A percentile compares a stretch with the other conserved stretches of the same genome.
Conservation (phyloP, 768 basidiomycete species). For the Lactifluus piperatus region DNA sequence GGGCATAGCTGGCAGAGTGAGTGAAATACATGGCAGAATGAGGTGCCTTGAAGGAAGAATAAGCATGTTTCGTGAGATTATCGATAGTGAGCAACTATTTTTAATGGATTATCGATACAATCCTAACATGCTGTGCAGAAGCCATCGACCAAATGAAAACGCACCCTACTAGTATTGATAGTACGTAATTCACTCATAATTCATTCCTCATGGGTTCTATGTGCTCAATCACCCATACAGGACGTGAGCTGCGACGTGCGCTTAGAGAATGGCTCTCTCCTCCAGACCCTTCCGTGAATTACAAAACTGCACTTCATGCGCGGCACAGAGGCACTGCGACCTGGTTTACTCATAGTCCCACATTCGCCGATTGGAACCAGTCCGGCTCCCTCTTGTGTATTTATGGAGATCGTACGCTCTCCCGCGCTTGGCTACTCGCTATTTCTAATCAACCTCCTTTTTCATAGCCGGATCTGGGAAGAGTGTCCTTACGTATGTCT, state of each 20-base stretch:
- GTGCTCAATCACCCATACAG: not conserved
- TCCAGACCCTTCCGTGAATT: not conserved
- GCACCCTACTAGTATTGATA: not conserved
- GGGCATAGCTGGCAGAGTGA: not conserved
- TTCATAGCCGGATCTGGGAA: slow-evolving; percentile 6
- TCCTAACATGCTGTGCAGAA: not conserved
- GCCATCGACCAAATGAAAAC: not conserved
- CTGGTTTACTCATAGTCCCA: not conserved
- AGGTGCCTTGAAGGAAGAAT: not conserved
- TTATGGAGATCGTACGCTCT: not conserved
- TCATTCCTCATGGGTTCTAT: not conserved
- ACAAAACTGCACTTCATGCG: not conserved
- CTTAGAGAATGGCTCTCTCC: not conserved
- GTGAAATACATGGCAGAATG: no score
- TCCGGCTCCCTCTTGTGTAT: not conserved
- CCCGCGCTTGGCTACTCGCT: not conserved
- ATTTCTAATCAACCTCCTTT: not conserved
- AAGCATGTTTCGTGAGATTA: no score
- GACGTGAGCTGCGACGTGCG: not conserved
- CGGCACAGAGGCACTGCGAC: not conserved
- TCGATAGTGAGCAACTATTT: not conserved
- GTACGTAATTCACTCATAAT: no score
- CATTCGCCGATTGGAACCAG: not conserved
- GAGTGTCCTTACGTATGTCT: not conserved
- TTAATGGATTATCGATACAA: not conserved